A percentile compares a stretch with the other conserved stretches of the same genome.
These are phyloP conservation scores for Cyclotella cryptica DNA, from an alignment of 108 stramenopile species.

Conservation along the genomic window DNA sequence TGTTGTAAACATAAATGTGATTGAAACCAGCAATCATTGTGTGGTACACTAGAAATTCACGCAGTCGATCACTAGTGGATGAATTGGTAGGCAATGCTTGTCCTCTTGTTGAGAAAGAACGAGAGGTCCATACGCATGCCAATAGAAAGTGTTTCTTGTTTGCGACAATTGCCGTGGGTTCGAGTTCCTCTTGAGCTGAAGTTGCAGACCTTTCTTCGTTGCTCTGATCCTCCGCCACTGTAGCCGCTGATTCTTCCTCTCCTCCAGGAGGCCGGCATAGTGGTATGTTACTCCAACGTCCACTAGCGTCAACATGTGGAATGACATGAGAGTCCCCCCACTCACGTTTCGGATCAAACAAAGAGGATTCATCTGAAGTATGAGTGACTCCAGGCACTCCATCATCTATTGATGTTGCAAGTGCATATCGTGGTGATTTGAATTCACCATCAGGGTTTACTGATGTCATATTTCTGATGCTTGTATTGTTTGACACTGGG, in stretches of 20 bases:
- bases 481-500: neutral
- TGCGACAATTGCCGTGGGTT: neutral
- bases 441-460: neutral
- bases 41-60: constrained; percentile 70
- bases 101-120: constrained; percentile 52
- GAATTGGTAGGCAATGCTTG: constrained; percentile 38
- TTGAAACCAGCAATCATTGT: constrained; percentile 58
- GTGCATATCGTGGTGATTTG: constrained; percentile 27
- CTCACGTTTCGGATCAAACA: constrained; percentile 36
- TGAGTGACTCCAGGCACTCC: constrained; percentile 33
- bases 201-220: neutral
- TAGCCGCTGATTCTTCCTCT: neutral
- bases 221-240: neutral
- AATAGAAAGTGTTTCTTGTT: constrained; percentile 57
- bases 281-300: constrained; percentile 49
- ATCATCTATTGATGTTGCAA: constrained; percentile 44
- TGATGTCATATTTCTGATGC: neutral
- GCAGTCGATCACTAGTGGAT: constrained; percentile 45
- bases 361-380: neutral
- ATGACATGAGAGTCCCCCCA: constrained; percentile 39
- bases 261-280: constrained; percentile 27
- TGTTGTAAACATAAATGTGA: too few species aligned
- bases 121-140: constrained; percentile 70
- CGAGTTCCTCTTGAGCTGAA: constrained; percentile 1
- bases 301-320: constrained; percentile 41